Percentiles rank a stretch among this genome's conserved stretches.
Conservation (phyloP, 305 asterid species). For the Fraxinus latifolia region DNA sequence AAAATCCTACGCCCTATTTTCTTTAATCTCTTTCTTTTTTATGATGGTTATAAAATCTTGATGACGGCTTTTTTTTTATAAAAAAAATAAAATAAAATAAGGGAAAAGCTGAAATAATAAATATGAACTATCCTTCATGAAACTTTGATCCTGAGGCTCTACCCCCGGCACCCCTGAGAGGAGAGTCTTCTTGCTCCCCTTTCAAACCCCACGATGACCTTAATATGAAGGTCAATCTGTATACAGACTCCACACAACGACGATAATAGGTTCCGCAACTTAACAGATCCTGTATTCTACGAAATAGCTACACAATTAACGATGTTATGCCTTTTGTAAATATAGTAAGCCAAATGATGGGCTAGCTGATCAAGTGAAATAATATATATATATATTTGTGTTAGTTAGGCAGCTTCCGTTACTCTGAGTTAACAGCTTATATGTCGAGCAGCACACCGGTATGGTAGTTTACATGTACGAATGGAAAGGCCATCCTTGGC, state of each 20-base stretch:
- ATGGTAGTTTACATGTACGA: neutral
- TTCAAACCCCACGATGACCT: neutral
- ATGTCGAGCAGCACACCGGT: neutral
- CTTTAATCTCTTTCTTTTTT: too few relatives aligned
- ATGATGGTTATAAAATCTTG: neutral
- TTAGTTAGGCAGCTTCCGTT: neutral
- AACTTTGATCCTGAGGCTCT: neutral
- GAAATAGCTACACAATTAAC: neutral
- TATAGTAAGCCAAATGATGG: neutral
- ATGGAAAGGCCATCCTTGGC: constrained; percentile 13
- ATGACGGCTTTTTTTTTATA: neutral
- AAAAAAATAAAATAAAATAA: too few relatives aligned
- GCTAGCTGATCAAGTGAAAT: constrained; percentile 8
- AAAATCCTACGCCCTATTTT: neutral
- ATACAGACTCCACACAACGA: neutral
- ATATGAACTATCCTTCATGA: neutral
- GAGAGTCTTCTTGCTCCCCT: neutral
- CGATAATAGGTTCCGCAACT: neutral
- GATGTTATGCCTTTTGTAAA: neutral
- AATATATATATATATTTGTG: neutral
- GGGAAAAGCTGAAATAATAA: neutral
- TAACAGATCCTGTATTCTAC: neutral
- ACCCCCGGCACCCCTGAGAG: neutral
- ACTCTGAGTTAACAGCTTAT: neutral
- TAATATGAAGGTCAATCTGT: neutral